phyloP scores from a whole-genome alignment of 2,329 filamentous ascomycete genomes.

The Phaeosphaeria sp. region DNA sequence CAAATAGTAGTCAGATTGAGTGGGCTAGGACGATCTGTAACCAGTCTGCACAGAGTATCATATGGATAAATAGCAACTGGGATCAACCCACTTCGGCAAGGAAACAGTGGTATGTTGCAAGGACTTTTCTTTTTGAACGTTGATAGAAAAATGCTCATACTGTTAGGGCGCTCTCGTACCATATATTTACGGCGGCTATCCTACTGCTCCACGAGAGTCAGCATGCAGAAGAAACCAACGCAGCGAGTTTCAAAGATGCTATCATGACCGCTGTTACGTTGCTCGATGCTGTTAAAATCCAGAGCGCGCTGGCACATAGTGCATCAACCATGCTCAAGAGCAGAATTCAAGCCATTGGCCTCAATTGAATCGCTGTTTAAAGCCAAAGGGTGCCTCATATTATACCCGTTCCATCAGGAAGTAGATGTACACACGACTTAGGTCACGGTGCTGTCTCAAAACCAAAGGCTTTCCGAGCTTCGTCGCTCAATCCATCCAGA shows the following conservation, averaged over 20 bases:
- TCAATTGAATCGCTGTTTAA: neutral
- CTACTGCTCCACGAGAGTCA: neutral
- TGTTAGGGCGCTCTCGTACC: neutral
- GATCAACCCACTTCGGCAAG: neutral
- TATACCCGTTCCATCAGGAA: too few species aligned
- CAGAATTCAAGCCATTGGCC: neutral
- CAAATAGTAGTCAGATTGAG: neutral
- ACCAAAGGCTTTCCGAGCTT: constrained; percentile 2
- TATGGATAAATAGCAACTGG: constrained; percentile 2
- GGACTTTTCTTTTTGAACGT: neutral
- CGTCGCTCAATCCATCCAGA: constrained; percentile 4
- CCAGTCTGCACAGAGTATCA: neutral
- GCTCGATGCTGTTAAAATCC: neutral
- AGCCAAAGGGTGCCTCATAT: too few species aligned
- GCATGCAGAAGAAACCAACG: neutral
- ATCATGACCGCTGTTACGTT: neutral
- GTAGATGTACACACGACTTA: too few species aligned
- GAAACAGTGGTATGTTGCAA: constrained; percentile 3
- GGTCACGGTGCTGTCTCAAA: neutral
- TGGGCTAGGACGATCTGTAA: neutral
- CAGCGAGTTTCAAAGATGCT: neutral
- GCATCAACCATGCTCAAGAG: neutral
- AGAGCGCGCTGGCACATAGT: neutral
- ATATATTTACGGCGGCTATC: neutral
- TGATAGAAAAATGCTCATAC: neutral